Conservation (phyloP, 2,329 filamentous ascomycete species). For the Beauveria caledonica region DNA sequence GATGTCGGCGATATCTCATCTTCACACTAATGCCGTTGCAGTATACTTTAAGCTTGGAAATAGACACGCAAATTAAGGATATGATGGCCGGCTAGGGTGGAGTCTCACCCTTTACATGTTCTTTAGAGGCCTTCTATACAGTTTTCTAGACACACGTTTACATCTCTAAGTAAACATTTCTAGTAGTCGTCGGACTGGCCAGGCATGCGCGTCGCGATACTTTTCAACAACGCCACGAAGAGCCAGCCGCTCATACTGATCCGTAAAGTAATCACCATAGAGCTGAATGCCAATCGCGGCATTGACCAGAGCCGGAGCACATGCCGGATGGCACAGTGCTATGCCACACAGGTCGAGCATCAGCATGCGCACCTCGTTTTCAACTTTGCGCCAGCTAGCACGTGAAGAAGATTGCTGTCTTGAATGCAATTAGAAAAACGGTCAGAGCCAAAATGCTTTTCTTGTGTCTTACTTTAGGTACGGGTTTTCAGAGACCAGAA, state of each 20-base stretch:
- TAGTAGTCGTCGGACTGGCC: constrained; percentile 29
- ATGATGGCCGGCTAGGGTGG: too few relatives aligned
- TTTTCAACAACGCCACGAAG: constrained; percentile 34
- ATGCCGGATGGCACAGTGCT: constrained; percentile 29
- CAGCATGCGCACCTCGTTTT: constrained; percentile 30
- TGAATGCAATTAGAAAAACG: constrained; percentile 3
- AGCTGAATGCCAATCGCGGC: constrained; percentile 32
- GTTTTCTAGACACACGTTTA: background rate
- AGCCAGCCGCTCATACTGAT: constrained; percentile 29
- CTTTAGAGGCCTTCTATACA: background rate
- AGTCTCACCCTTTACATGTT: background rate
- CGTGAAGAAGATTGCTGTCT: constrained; percentile 21
- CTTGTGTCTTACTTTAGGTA: constrained; percentile 23
- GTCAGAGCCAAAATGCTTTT: too few relatives aligned
- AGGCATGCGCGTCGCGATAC: constrained; percentile 34
- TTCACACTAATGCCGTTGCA: background rate
- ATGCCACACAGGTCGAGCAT: constrained; percentile 33
- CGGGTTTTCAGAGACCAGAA: constrained; percentile 32
- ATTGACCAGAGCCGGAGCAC: constrained; percentile 30
- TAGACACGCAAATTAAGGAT: too few relatives aligned
- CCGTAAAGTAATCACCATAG: constrained; percentile 35
- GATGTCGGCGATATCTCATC: background rate
- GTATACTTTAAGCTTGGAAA: too few relatives aligned
- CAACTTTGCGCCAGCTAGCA: constrained; percentile 27
- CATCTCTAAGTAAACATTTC: constrained; percentile 24